Conservation (phyloP, 75 land plant species). For the Pinus tabuliformis region DNA sequence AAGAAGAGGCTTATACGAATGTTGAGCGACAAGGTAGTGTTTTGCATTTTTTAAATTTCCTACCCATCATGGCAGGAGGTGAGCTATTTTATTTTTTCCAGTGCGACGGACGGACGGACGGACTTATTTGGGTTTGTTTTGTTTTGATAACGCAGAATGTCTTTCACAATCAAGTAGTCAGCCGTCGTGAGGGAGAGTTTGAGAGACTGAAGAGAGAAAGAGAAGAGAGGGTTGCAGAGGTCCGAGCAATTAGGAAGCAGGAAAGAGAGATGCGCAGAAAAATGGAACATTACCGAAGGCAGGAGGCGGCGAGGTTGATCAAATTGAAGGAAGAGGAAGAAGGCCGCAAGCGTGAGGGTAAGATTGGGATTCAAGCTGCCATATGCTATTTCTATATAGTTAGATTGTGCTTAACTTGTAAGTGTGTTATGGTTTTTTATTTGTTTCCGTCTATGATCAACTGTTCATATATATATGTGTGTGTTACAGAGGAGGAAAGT, state of each 20-base stretch:
- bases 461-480: no score
- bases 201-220: constrained; percentile 49
- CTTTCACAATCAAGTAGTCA: constrained; percentile 65
- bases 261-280: constrained; percentile 69
- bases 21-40: constrained; percentile 70
- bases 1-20: constrained; percentile 74
- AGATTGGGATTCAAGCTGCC: neutral
- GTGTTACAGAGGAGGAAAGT: constrained; percentile 82
- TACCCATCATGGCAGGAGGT: neutral
- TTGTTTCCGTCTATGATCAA: neutral
- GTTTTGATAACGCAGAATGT: constrained; percentile 27
- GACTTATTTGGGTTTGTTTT: neutral
- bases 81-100: neutral
- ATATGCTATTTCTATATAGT: neutral
- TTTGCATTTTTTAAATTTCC: neutral
- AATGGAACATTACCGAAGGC: constrained; percentile 50
- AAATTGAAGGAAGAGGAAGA: constrained; percentile 88
- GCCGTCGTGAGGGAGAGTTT: constrained; percentile 61
- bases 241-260: constrained; percentile 30
- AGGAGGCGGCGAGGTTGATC: constrained; percentile 68
- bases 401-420: neutral
- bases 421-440: neutral
- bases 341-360: constrained; percentile 88
- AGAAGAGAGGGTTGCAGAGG: constrained; percentile 58
- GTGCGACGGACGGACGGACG: no score